Base-by-base conservation (phyloP, 1,139 yeast species). In the Lodderomyces orthopsilosis region DNA sequence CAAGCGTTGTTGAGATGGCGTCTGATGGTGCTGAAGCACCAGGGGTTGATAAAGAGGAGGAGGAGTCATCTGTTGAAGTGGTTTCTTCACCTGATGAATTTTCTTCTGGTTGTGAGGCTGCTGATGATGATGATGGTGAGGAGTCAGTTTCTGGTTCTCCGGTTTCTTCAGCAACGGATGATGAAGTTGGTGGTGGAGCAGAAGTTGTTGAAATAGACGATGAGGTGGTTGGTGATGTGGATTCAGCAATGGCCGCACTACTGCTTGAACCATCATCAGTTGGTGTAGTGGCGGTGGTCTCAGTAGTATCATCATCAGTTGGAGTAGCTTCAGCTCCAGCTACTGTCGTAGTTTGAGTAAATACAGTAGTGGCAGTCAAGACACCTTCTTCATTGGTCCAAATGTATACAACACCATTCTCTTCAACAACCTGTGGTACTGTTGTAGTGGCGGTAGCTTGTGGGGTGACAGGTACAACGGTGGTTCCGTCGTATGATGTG, bases 341-440 rank as follows among this genome's bases (percentile, higher is more conserved):
- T 13, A 42, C 10, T 15, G 51, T 41, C 13, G 51, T 41, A 13
- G 49, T 48, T 19, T 47, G 62, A 36, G 64, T 59, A 23, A 54
- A 50, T 18, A 55, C 55, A 15, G 64, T 60, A 15, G 58, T 52
- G 17, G 75, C 66, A 30, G 75, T 70, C 51, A 67, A 60, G 8
- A 43, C 46, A 7, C 74, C 73, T 36, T 51, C 53, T 12, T 58
- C 45, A 40, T 60, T 51, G 37, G 74, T 68, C 51, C 51, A 71
- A 22, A 69, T 52, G 50, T 69, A 70, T 22, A 54, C 68, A 5
- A 73, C 65, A 40, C 64, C 70, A 37, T 53, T 64, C 33, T 68
- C 54, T 30, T 60, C 56, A 42, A 59, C 73, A 26, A 57, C 51
- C 30, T 51, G 55, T 4, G 59, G 62, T 2, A 59, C 59, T 3